phyloP scores from a whole-genome alignment of 73 alveolate species.

The Paramecium tetraurelia region DNA sequence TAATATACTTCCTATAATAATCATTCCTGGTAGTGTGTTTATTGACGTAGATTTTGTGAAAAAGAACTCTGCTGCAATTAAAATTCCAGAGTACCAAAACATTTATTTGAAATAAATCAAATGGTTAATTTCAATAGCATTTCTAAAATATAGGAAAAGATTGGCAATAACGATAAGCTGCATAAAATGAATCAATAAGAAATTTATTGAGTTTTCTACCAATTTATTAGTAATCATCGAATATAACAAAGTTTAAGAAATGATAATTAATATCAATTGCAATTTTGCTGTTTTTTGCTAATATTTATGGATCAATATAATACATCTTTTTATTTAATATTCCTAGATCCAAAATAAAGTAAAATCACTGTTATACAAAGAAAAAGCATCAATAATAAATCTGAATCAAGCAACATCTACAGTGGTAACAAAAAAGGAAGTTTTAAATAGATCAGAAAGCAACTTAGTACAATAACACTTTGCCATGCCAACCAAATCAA shows the following conservation, averaged over 20 bases:
- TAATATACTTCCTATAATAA: background rate
- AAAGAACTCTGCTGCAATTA: background rate
- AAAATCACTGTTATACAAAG: background rate
- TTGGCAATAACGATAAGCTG: background rate
- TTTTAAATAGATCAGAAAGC: background rate
- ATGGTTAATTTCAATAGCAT: background rate
- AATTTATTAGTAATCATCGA: background rate
- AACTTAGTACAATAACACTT: background rate
- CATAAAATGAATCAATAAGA: background rate
- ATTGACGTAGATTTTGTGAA: background rate
- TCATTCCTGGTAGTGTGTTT: background rate
- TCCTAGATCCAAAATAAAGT: background rate
- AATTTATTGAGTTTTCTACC: background rate
- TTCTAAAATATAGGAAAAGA: background rate
- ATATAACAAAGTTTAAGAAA: background rate
- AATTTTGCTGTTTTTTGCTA: background rate
- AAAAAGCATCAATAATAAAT: background rate
- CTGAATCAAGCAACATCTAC: background rate
- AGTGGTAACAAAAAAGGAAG: background rate
- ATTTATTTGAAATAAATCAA: background rate
- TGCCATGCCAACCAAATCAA: background rate
- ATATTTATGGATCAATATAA: background rate
- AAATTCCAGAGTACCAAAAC: background rate
- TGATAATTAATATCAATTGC: background rate
- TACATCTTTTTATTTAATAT: background rate